phyloP scores from a whole-genome alignment of 345 rosid genomes.

The Eutrema japonicum region DNA sequence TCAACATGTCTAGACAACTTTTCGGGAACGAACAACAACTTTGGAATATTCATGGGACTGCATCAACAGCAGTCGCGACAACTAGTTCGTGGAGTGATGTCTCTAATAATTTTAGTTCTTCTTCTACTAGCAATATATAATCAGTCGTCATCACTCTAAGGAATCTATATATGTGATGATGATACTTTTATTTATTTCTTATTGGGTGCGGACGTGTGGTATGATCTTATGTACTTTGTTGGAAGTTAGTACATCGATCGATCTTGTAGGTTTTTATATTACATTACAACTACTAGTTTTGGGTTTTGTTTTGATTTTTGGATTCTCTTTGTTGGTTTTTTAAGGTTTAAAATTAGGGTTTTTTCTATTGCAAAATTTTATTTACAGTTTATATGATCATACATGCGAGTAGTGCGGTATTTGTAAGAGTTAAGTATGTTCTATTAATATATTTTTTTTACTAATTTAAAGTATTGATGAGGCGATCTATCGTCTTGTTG shows the following conservation, averaged over 20 bases:
- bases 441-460: slow-evolving; percentile 6
- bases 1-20: slow-evolving; percentile 41
- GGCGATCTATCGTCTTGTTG: slow-evolving; percentile 6
- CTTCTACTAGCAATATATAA: slow-evolving; percentile 46
- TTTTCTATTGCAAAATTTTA: not conserved
- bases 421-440: slow-evolving; percentile 17
- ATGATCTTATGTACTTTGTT: slow-evolving; percentile 42
- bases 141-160: not conserved
- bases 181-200: slow-evolving; percentile 20
- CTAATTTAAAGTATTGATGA: not conserved
- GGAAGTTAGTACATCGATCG: slow-evolving; percentile 25
- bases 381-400: slow-evolving; percentile 11
- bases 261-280: slow-evolving; percentile 30
- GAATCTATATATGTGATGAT: slow-evolving; percentile 12
- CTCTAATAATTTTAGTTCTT: slow-evolving; percentile 47
- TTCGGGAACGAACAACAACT: slow-evolving; percentile 43
- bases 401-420: slow-evolving; percentile 29
- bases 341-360: slow-evolving; percentile 31
- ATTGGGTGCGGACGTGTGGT: slow-evolving; percentile 20
- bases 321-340: slow-evolving; percentile 37
- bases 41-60: slow-evolving; percentile 42
- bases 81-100: slow-evolving; percentile 49
- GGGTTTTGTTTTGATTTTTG: slow-evolving; percentile 4
- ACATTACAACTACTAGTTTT: slow-evolving; percentile 23
- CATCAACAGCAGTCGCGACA: slow-evolving; percentile 32